A percentile compares a stretch with the other conserved stretches of the same genome.
Conservation (phyloP, 768 basidiomycete genomes). For the Trametes meyenii region DNA sequence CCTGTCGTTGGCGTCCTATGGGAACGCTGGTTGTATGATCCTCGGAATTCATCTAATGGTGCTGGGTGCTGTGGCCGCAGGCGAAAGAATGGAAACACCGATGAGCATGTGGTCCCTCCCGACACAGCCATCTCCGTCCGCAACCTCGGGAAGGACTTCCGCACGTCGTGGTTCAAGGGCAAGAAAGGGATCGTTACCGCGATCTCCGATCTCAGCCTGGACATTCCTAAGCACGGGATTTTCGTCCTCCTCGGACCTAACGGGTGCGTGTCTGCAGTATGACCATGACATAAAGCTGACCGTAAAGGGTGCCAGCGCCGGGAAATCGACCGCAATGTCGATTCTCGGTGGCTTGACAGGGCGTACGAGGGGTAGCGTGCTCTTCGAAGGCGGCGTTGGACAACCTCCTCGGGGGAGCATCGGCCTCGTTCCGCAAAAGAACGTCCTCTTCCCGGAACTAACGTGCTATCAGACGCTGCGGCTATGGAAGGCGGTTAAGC, state of each 20-base stretch:
- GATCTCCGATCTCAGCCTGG: slow-evolving; percentile 63
- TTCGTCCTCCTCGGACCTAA: slow-evolving; percentile 78
- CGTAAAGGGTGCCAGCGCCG: slow-evolving; percentile 50
- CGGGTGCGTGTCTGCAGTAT: slow-evolving; percentile 42
- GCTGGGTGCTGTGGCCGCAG: slow-evolving; percentile 31
- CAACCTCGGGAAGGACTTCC: slow-evolving; percentile 62
- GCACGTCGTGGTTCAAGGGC: slow-evolving; percentile 48
- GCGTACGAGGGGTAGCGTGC: slow-evolving; percentile 58
- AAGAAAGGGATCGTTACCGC: slow-evolving; percentile 58
- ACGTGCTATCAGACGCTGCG: slow-evolving; percentile 72
- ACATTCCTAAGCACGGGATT: slow-evolving; percentile 74
- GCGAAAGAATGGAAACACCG: slow-evolving; percentile 11
- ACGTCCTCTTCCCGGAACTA: slow-evolving; percentile 80
- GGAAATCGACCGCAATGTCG: slow-evolving; percentile 74
- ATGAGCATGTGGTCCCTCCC: slow-evolving; percentile 31
- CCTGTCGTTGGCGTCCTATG: slow-evolving; percentile 63
- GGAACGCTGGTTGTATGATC: slow-evolving; percentile 66
- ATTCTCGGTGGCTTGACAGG: slow-evolving; percentile 66
- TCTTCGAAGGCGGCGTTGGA: slow-evolving; percentile 53
- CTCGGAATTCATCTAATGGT: slow-evolving; percentile 40
- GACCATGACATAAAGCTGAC: not conserved
- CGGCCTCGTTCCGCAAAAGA: slow-evolving; percentile 85
- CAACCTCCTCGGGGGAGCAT: slow-evolving; percentile 64
- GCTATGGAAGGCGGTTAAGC: slow-evolving; percentile 74
- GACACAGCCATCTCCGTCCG: slow-evolving; percentile 63